A percentile compares a stretch with the other conserved stretches of the same genome.
Conservation (phyloP, 768 basidiomycete genomes). For the Vararia minispora region DNA sequence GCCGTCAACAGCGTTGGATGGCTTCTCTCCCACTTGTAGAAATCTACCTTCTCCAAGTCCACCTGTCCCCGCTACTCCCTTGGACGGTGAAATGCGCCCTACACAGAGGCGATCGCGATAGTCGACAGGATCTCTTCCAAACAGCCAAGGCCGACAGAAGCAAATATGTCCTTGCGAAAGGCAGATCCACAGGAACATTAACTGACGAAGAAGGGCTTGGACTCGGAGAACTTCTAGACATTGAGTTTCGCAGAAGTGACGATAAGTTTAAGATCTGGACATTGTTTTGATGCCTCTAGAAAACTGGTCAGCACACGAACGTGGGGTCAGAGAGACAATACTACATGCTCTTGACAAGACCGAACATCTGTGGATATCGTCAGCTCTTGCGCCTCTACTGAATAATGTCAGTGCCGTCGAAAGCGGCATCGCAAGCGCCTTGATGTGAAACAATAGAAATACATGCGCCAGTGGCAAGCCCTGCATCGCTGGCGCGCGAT, state of each 20-base stretch:
- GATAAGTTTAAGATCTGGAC: conserved; percentile 92
- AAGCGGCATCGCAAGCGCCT: too few relatives aligned
- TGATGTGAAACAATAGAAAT: too few relatives aligned
- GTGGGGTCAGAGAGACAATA: background rate
- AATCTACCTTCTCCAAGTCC: conserved; percentile 98
- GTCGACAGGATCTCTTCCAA: conserved; percentile 95
- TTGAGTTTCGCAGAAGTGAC: conserved; percentile 96
- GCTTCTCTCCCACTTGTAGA: conserved; percentile 96
- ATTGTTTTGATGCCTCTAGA: conserved; percentile 83
- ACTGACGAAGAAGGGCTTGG: conserved; percentile 96
- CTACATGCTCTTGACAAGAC: conserved; percentile 73
- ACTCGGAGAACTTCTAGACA: conserved; percentile 97
- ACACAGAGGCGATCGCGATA: conserved; percentile 92
- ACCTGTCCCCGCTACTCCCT: conserved; percentile 98
- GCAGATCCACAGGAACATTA: conserved; percentile 99
- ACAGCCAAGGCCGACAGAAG: conserved; percentile 92
- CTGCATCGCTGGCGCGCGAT: too few relatives aligned
- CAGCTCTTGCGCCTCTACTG: conserved; percentile 97
- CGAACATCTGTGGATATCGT: conserved; percentile 95
- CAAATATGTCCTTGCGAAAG: conserved; percentile 95
- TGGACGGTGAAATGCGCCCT: conserved; percentile 94
- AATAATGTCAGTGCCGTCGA: too few relatives aligned
- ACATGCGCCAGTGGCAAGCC: too few relatives aligned
- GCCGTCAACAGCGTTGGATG: conserved; percentile 83
- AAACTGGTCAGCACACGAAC: conserved; percentile 13